These are phyloP conservation scores for Aspergillus novoparasiticus DNA, from an alignment of 2,329 filamentous ascomycete genomes.

Conservation along the genomic window DNA sequence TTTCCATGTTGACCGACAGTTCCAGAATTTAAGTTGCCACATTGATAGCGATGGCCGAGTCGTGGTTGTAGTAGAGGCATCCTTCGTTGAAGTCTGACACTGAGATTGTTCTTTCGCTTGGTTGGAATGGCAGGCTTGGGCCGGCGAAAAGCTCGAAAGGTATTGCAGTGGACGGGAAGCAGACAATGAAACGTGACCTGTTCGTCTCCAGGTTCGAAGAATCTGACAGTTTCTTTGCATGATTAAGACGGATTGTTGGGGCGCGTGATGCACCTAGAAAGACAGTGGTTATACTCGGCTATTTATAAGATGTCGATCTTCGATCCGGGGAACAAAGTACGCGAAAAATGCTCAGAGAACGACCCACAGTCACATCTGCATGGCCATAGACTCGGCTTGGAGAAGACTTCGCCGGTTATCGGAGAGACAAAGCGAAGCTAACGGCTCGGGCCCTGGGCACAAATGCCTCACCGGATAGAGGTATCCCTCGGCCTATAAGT, in stretches of 20 bases:
- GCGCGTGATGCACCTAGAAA: neutral
- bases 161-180: neutral
- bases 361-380: neutral
- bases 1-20: constrained; percentile 46
- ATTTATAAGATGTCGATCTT: neutral
- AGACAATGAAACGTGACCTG: neutral
- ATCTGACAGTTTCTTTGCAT: too few relatives aligned
- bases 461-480: neutral
- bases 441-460: neutral
- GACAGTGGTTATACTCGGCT: neutral
- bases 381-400: neutral
- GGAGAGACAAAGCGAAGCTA: neutral
- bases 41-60: neutral
- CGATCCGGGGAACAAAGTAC: neutral
- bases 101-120: neutral
- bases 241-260: too few relatives aligned
- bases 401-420: neutral
- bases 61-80: too few relatives aligned
- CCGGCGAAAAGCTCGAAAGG: neutral
- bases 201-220: neutral
- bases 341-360: neutral
- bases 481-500: neutral
- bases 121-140: neutral
- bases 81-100: neutral
- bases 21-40: constrained; percentile 34